Conservation (phyloP, 768 basidiomycete genomes). For the Russula earlei region DNA sequence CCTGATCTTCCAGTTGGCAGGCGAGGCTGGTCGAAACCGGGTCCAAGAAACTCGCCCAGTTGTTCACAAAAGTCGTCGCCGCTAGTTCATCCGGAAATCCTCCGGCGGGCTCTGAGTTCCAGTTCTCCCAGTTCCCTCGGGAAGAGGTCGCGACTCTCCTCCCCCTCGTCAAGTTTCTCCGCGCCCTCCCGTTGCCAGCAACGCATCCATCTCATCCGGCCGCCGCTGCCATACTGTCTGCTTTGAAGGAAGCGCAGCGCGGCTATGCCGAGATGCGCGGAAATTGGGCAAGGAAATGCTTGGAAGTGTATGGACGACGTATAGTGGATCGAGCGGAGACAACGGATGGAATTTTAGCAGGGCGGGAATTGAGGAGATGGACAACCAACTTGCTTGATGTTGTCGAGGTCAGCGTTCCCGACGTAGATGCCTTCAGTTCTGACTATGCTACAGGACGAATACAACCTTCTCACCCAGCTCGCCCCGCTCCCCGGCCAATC, state of each 20-base stretch:
- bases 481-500: conserved; percentile 46
- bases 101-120: conserved; percentile 48
- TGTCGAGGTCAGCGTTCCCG: conserved; percentile 44
- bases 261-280: conserved; percentile 86
- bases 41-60: conserved; percentile 68
- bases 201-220: conserved; percentile 82
- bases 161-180: conserved; percentile 60
- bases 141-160: conserved; percentile 43
- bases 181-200: conserved; percentile 62
- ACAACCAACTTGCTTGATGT: conserved; percentile 54
- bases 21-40: conserved; percentile 76
- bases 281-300: conserved; percentile 62
- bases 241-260: conserved; percentile 66
- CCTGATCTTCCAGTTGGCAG: conserved; percentile 23
- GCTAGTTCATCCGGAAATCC: conserved; percentile 75
- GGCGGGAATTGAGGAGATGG: conserved; percentile 66
- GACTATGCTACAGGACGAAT: conserved; percentile 45
- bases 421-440: not conserved
- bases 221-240: conserved; percentile 49
- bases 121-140: conserved; percentile 45
- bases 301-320: conserved; percentile 62
- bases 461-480: conserved; percentile 52
- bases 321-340: conserved; percentile 64
- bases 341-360: conserved; percentile 52
- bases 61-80: conserved; percentile 83